Evolutionary conservation across 164 flowering plant species (phyloP), one percentile per base, ranked within the genome.

Genomic region (Kalanchoe fedtschenkoi): DNA sequence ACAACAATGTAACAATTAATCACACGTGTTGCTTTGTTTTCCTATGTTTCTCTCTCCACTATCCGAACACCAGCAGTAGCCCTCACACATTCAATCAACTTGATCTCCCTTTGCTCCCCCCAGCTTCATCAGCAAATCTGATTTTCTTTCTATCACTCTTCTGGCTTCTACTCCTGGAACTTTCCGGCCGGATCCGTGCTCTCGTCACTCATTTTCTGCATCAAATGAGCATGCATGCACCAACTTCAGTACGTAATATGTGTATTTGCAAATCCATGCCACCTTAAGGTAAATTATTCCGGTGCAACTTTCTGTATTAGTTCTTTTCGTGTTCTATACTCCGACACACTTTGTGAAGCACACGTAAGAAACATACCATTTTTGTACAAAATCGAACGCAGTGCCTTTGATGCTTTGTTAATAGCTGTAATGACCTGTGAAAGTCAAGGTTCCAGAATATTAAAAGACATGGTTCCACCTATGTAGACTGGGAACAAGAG

Each of bases 351-450:
- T 42, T 22, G 21, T 8, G 37, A 14, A 59, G 53, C 28, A 10
- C 59, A 34, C 44, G 41, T 9, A 47, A 61, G 65, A 68, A 65
- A 65, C 85, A 34, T 55, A 90, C 99, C 97, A 93, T 88, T 63
- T 90, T 83, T 84, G 80, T 90, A 68, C 96, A 88, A 69, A 88
- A 93, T 17, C 97, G 89, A 63, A 58, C 81, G 77, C 95, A 86
- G 69, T 93, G 64, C 81, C 71, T 69, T 82, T 15, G 46, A 67
- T 24, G 92, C 88, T 75, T 69, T 80, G 14, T 74, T 67, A 47
- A 83, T 65, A 21, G 90, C 83, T n/a, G 38, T 42, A 71, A 68
- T 80, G 39, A 75, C 78, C 97, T 93, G 77, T 68, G 14, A 62
- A 22, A 59, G 22, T 2, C 59, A 35, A 39, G 42, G 6, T 29